A percentile compares a stretch with the other conserved stretches of the same genome.
Conservation (phyloP, 371 early-diverging fungal species). For the Mortierella polycephala region DNA sequence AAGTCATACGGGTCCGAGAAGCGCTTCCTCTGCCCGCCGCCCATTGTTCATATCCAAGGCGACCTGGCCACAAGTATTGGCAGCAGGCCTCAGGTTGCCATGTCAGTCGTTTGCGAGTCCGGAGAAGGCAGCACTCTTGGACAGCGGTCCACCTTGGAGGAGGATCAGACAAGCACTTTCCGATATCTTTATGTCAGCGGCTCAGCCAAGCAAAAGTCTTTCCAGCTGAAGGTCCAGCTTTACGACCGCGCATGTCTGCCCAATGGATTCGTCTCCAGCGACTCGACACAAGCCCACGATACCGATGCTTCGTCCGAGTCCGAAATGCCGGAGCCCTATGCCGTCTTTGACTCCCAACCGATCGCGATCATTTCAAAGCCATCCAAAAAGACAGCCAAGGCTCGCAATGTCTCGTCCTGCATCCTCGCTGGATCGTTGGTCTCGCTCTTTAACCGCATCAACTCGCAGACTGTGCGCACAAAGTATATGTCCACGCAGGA, state of each 20-base stretch:
- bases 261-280: slow-evolving; percentile 72
- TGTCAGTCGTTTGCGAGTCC: slow-evolving; percentile 69
- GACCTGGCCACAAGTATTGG: slow-evolving; percentile 30
- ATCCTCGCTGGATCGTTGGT: slow-evolving; percentile 65
- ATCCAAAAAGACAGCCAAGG: slow-evolving; percentile 82
- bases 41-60: slow-evolving; percentile 61
- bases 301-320: slow-evolving; percentile 42
- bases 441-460: slow-evolving; percentile 55
- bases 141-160: slow-evolving; percentile 62
- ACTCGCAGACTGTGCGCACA: slow-evolving; percentile 85
- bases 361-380: slow-evolving; percentile 87
- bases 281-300: slow-evolving; percentile 10
- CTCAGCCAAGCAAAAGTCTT: slow-evolving; percentile 80
- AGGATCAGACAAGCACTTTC: slow-evolving; percentile 64
- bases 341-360: slow-evolving; percentile 72
- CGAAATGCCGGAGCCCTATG: slow-evolving; percentile 53
- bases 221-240: slow-evolving; percentile 69
- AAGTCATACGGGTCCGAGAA: slow-evolving; percentile 89
- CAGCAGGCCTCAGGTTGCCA: slow-evolving; percentile 64
- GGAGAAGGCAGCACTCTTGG: slow-evolving; percentile 59
- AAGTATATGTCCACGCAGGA: slow-evolving; percentile 73
- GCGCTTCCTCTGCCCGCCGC: slow-evolving; percentile 86
- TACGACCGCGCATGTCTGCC: slow-evolving; percentile 58
- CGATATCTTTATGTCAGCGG: slow-evolving; percentile 79
- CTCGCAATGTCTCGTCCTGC: slow-evolving; percentile 76